These are phyloP conservation scores for Melampsora americana DNA, from an alignment of 1,284 basidiomycete genomes.

Conservation along the genomic window DNA sequence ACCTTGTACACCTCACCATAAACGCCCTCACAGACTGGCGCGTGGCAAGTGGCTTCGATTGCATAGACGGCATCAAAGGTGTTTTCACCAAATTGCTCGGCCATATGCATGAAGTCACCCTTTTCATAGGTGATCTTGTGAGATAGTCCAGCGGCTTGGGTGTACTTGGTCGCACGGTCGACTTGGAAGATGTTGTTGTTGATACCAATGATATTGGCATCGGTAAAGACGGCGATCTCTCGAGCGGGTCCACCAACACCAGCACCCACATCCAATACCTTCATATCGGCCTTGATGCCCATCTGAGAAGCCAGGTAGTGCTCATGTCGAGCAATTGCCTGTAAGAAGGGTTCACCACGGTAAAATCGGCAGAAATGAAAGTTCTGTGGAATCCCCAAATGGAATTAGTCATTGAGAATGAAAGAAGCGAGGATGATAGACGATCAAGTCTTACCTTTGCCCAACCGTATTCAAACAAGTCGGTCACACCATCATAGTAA, in stretches of 20 bases:
- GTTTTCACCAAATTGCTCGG: conserved; percentile 39
- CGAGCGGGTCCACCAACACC: conserved; percentile 96
- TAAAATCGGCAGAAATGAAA: conserved; percentile 97
- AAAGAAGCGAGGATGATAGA: not conserved
- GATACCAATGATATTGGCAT: conserved; percentile 78
- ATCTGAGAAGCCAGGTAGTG: conserved; percentile 91
- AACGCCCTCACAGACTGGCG: conserved; percentile 35
- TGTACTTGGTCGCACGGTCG: conserved; percentile 77
- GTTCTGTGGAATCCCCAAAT: too few species aligned
- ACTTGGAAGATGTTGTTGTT: conserved; percentile 99
- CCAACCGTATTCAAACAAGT: conserved; percentile 87
- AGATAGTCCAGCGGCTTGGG: conserved; percentile 71
- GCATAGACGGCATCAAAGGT: conserved; percentile 44
- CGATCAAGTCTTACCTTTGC: conserved; percentile 28
- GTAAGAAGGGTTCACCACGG: conserved; percentile 75
- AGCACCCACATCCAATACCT: conserved; percentile 95
- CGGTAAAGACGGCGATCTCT: conserved; percentile 90
- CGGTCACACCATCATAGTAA: conserved; percentile 67
- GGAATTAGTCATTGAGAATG: conserved; percentile 58
- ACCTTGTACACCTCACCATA: conserved; percentile 43
- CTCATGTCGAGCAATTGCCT: conserved; percentile 86
- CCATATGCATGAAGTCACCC: conserved; percentile 47
- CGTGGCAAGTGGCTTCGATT: conserved; percentile 43
- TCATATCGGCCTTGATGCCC: conserved; percentile 79
- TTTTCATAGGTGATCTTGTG: conserved; percentile 76